A percentile compares a stretch with the other conserved stretches of the same genome.
phyloP scores from a whole-genome alignment of 495 filamentous ascomycete genomes.

The Wilcoxina mikolae region DNA sequence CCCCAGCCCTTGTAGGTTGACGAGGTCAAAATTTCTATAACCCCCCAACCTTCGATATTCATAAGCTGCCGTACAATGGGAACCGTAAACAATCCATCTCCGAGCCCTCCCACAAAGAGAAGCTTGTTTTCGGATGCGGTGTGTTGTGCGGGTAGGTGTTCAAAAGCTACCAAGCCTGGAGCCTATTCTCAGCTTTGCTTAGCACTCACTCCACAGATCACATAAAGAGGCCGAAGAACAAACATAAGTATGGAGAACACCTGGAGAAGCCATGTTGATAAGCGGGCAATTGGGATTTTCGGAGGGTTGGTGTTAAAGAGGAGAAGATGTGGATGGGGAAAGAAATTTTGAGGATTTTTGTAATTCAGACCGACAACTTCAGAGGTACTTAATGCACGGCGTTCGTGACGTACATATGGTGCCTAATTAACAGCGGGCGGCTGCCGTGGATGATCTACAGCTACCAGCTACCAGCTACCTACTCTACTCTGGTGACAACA shows the following conservation, averaged over 20 bases:
- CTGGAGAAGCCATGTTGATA: neutral
- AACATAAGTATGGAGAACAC: constrained; percentile 1
- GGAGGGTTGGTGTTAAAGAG: neutral
- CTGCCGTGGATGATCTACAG: too few relatives aligned
- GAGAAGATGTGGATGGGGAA: too few relatives aligned
- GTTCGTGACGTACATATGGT: too few relatives aligned
- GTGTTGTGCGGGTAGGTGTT: neutral
- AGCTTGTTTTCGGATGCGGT: constrained; percentile 42
- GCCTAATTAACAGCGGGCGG: too few relatives aligned
- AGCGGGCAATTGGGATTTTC: too few relatives aligned
- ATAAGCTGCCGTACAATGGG: constrained; percentile 42
- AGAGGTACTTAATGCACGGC: too few relatives aligned
- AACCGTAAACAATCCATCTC: constrained; percentile 60
- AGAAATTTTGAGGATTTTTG: too few relatives aligned
- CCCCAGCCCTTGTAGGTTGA: constrained; percentile 64
- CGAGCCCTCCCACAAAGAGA: constrained; percentile 73
- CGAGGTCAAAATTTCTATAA: constrained; percentile 47
- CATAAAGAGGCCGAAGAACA: neutral
- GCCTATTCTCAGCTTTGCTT: neutral
- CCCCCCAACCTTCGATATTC: constrained; percentile 42
- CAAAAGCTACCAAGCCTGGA: constrained; percentile 2
- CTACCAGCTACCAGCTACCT: too few relatives aligned
- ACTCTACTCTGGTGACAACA: too few relatives aligned
- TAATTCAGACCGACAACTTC: too few relatives aligned
- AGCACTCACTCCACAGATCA: neutral